These are phyloP conservation scores for Linderniella brevidens DNA, from an alignment of 257 asterid genomes.

Conservation along the genomic window DNA sequence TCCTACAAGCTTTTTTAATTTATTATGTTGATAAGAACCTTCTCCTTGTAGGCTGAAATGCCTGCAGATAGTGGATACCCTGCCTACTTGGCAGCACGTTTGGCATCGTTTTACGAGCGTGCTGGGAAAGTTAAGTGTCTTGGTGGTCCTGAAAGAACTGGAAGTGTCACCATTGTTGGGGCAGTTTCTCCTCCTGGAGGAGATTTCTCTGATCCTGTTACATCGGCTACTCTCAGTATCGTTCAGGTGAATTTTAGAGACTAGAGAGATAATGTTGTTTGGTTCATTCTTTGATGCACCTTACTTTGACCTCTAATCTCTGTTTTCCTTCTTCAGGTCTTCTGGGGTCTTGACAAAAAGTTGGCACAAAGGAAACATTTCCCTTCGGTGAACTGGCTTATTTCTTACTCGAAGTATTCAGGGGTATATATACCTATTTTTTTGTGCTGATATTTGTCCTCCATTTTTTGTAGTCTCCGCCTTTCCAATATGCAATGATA, in stretches of 20 bases:
- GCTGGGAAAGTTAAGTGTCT: slow-evolving; percentile 98
- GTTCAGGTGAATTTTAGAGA: slow-evolving; percentile 43
- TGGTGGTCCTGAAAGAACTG: slow-evolving; percentile 96
- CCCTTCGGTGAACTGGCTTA: slow-evolving; percentile 97
- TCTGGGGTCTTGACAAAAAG: slow-evolving; percentile 98
- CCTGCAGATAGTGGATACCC: slow-evolving; percentile 99
- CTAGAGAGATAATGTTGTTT: no score
- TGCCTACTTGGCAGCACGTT: slow-evolving; percentile 95
- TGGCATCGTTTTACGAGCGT: slow-evolving; percentile 98
- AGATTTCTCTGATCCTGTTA: slow-evolving; percentile 97
- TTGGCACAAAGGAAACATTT: slow-evolving; percentile 94
- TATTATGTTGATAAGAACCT: slow-evolving; percentile 8
- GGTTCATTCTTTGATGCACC: no score
- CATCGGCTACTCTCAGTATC: slow-evolving; percentile 94
- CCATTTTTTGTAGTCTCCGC: no score
- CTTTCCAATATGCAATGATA: no score
- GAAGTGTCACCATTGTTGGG: slow-evolving; percentile 98
- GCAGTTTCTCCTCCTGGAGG: slow-evolving; percentile 99
- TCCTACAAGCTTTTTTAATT: no score
- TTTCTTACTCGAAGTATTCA: slow-evolving; percentile 89
- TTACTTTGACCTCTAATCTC: slow-evolving; percentile 6
- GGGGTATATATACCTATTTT: slow-evolving; percentile 35
- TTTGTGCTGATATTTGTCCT: no score
- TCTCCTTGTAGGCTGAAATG: slow-evolving; percentile 73
- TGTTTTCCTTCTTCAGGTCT: slow-evolving; percentile 41